phyloP scores from a whole-genome alignment of 371 early-diverging fungal species.

The Conidiobolus incongruus region DNA sequence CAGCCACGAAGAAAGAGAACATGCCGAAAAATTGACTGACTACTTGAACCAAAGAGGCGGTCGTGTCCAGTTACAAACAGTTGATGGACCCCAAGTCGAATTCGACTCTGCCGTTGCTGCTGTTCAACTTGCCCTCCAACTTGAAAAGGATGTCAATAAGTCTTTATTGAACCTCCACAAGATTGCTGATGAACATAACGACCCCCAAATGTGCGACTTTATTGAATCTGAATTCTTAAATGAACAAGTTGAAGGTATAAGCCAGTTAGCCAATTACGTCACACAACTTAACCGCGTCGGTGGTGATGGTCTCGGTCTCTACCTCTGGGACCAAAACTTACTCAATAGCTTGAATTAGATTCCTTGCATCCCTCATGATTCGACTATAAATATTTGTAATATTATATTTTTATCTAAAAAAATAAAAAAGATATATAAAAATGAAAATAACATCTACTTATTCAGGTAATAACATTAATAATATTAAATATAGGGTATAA shows the following conservation, averaged over 20 bases:
- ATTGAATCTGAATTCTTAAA: constrained; percentile 28
- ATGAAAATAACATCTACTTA: too few species aligned
- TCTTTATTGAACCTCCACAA: constrained; percentile 24
- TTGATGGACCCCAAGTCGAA: constrained; percentile 16
- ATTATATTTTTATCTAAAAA: too few species aligned
- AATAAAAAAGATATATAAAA: too few species aligned
- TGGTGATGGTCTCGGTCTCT: constrained; percentile 18
- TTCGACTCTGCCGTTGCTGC: constrained; percentile 40
- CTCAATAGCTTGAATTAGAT: too few species aligned
- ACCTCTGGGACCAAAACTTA: constrained; percentile 6
- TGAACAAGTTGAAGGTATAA: constrained; percentile 45
- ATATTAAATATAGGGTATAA: too few species aligned
- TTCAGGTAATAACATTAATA: too few species aligned
- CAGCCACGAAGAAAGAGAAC: constrained; percentile 25
- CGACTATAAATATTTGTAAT: too few species aligned
- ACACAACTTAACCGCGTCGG: constrained; percentile 38
- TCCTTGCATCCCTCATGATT: too few species aligned
- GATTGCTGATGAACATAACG: constrained; percentile 19
- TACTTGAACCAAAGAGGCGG: constrained; percentile 40
- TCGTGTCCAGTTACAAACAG: constrained; percentile 14
- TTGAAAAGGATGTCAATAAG: constrained; percentile 42
- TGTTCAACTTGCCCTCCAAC: constrained; percentile 34
- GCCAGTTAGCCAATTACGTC: constrained; percentile 32
- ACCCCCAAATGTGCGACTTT: constrained; percentile 26
- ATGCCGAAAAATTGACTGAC: constrained; percentile 27